Percentiles rank a stretch among this genome's conserved stretches.
These are phyloP conservation scores for Catharanthus roseus DNA, from an alignment of 257 asterid genomes.

Conservation along the genomic window DNA sequence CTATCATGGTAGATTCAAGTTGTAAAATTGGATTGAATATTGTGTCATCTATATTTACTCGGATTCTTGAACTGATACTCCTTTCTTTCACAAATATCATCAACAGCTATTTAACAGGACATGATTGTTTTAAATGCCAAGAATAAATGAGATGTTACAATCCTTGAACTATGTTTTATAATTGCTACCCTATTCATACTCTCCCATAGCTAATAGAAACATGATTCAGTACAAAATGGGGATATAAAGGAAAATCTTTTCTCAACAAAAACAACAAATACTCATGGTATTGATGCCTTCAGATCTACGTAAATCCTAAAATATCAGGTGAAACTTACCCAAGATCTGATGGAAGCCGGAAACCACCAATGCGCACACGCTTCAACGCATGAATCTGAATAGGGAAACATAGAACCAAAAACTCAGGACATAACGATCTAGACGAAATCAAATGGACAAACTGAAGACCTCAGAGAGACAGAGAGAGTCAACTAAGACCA, in stretches of 20 bases:
- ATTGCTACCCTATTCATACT: neutral
- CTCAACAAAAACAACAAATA: too few species aligned
- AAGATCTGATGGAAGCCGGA: conserved; percentile 90
- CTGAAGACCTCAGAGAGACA: neutral
- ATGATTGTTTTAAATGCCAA: neutral
- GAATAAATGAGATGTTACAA: neutral
- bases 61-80: neutral
- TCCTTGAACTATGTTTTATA: neutral
- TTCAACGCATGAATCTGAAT: conserved; percentile 80
- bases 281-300: neutral
- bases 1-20: too few species aligned
- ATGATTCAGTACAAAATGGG: neutral
- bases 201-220: neutral
- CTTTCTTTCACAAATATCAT: neutral
- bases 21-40: neutral
- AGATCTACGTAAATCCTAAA: neutral
- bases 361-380: conserved; percentile 88
- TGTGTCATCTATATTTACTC: neutral
- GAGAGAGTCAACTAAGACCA: neutral
- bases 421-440: conserved; percentile 4
- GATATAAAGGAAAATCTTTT: neutral
- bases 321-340: conserved; percentile 45
- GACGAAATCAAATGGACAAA: conserved; percentile 2
- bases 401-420: conserved; percentile 12
- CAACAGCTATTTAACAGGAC: neutral